A percentile compares a stretch with the other conserved stretches of the same genome.
Conservation (phyloP, 2,329 filamentous ascomycete species). For the Berkeleyomyces rouxiae region DNA sequence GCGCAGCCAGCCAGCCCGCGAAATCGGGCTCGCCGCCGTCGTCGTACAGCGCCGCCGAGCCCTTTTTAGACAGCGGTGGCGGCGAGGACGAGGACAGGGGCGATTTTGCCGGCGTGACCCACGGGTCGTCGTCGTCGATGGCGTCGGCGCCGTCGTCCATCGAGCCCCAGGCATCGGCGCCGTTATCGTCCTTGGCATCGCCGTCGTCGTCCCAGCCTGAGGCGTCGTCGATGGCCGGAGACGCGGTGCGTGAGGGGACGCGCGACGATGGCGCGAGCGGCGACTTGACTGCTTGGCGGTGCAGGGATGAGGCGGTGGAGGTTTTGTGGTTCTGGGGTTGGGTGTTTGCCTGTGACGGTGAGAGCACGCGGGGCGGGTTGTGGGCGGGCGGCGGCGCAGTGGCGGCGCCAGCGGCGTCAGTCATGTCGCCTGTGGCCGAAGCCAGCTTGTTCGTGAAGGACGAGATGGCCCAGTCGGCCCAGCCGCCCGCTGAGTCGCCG, state of each 20-base stretch:
- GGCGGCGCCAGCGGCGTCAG: constrained; percentile 31
- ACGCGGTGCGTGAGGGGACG: constrained; percentile 21
- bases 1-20: constrained; percentile 82
- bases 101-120: constrained; percentile 23
- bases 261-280: constrained; percentile 31
- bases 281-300: constrained; percentile 42
- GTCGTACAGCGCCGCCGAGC: constrained; percentile 10
- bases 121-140: constrained; percentile 23
- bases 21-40: constrained; percentile 91
- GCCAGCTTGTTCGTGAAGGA: constrained; percentile 94
- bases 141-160: constrained; percentile 38
- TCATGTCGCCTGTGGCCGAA: constrained; percentile 71
- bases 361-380: constrained; percentile 22
- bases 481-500: constrained; percentile 39
- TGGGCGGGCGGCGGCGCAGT: not conserved
- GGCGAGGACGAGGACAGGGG: not conserved
- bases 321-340: constrained; percentile 19
- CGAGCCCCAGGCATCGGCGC: constrained; percentile 61
- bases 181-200: constrained; percentile 33
- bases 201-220: constrained; percentile 6
- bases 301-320: constrained; percentile 40
- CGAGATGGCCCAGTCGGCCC: constrained; percentile 96
- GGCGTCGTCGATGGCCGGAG: constrained; percentile 33
- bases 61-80: constrained; percentile 18
- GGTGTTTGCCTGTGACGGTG: constrained; percentile 21